Base-by-base conservation (phyloP, 768 basidiomycete species). In the Macrolepiota fuliginosa region DNA sequence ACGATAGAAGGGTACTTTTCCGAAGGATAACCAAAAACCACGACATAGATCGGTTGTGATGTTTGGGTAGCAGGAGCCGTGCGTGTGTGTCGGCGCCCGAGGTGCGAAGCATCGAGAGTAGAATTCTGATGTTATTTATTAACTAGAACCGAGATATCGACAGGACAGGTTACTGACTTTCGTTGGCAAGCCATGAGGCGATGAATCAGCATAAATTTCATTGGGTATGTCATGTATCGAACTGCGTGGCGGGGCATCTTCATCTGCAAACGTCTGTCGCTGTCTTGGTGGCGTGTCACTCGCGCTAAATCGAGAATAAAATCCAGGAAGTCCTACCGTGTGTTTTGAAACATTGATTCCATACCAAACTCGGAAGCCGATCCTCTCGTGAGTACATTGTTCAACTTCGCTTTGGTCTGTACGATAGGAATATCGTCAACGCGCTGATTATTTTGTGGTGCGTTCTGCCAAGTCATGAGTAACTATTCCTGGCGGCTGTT, bases 1-100 rank as follows among this genome's bases (percentile, higher is more conserved):
- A 83, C 84, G 0, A 89, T 86, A 15, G 86, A 69, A 56, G 82
- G 85, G 71, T 89, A 90, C 68, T 87, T 87, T 72, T 94, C 90
- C 35, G 85, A 77, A 4, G 94, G 92, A 70, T 94, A 96, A n/a
- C 94, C 94, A 63, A 93, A 96, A 55, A 96, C 86, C 68, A 94
- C 79, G 37, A 96, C 79, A 67, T 88, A 89, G 29, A 83, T 70
- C 2, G 82, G 77, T 27, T 63, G 61, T 29, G 84, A 81, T 11
- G 74, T 53, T 4, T 76, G 62, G n/a, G 73, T 61, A 51, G 71
- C 46, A 32, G 76, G 58, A 40, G 68, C 70, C 62, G 62, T 62
- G 32, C 63, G 77, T 64, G 64, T 69, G 24, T 70, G 71, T 39
- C 74, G 76, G 9, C 76, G 76, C 11, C 67, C 63, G 57, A 78